Base-by-base conservation (phyloP, 208 protist species). In the Trypanosoma caninum region DNA sequence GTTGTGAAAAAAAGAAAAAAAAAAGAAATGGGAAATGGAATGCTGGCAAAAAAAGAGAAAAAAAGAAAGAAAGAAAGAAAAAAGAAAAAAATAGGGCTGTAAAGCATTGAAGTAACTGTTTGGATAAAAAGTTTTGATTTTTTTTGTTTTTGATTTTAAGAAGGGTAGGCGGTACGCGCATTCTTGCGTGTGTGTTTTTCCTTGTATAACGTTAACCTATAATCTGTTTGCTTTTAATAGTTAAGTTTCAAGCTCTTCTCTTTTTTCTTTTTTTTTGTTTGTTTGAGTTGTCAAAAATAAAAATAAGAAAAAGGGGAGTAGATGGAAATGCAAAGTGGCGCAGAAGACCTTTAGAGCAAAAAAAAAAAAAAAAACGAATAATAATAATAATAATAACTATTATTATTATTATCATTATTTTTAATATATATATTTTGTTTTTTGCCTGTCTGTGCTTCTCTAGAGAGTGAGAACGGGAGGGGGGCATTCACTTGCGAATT, bases 201-300 rank as follows among this genome's bases (percentile, higher is more conserved):
- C n/a, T n/a, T n/a, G n/a, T n/a, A n/a, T n/a, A n/a, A n/a, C n/a
- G n/a, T n/a, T n/a, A n/a, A n/a, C n/a, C n/a, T n/a, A n/a, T n/a
- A n/a, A n/a, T n/a, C n/a, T n/a, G n/a, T n/a, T n/a, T n/a, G n/a
- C n/a, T n/a, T n/a, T n/a, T n/a, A n/a, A n/a, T n/a, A n/a, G n/a
- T n/a, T n/a, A n/a, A n/a, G n/a, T n/a, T n/a, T 31, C 28, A 28
- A 63, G 10, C 11, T 66, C 60, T 38, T 72, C 11, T 42, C 48
- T 68, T 51, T 27, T 46, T 53, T 40, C 52, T 64, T 44, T 53
- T 58, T 40, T 41, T 73, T 65, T 9, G 30, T 42, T 65, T 37
- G 52, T 55, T 18, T 22, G 22, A 40, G 14, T 53, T 47, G 16
- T 35, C 35, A 50, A 41, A 66, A 18, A 65, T 13, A 58, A 38